Conservation (phyloP, 2,329 filamentous ascomycete genomes). For the Onygena corvina region DNA sequence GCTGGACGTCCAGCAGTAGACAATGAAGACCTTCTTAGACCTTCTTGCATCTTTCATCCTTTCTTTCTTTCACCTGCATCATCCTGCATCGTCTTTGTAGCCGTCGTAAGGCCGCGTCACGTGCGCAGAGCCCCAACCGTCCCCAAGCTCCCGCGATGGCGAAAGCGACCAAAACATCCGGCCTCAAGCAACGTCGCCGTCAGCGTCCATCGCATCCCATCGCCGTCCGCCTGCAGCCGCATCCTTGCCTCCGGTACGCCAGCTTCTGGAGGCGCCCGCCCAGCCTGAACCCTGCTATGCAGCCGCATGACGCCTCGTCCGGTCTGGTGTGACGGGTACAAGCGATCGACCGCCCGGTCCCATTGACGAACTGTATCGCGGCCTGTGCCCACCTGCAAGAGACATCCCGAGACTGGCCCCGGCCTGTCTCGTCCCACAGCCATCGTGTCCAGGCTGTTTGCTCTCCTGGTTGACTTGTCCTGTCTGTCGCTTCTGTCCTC, state of each 20-base stretch:
- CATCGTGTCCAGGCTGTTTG: background rate
- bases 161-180: background rate
- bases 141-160: background rate
- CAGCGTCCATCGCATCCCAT: no score
- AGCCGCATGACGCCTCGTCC: background rate
- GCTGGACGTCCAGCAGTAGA: constrained; percentile 6
- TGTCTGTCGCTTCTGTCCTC: background rate
- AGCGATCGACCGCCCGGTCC: background rate
- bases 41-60: no score
- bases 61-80: no score
- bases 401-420: background rate
- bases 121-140: constrained; percentile 5
- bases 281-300: constrained; percentile 4
- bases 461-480: background rate
- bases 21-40: no score
- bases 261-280: no score
- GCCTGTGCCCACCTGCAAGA: constrained; percentile 5
- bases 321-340: background rate
- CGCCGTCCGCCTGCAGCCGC: no score
- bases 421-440: background rate
- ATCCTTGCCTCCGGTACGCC: no score
- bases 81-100: no score
- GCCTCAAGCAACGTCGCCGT: no score
- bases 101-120: background rate
- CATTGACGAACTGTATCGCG: constrained; percentile 1